These are phyloP conservation scores for Naganishia randhawae DNA, from an alignment of 768 basidiomycete genomes.

Conservation along the genomic window DNA sequence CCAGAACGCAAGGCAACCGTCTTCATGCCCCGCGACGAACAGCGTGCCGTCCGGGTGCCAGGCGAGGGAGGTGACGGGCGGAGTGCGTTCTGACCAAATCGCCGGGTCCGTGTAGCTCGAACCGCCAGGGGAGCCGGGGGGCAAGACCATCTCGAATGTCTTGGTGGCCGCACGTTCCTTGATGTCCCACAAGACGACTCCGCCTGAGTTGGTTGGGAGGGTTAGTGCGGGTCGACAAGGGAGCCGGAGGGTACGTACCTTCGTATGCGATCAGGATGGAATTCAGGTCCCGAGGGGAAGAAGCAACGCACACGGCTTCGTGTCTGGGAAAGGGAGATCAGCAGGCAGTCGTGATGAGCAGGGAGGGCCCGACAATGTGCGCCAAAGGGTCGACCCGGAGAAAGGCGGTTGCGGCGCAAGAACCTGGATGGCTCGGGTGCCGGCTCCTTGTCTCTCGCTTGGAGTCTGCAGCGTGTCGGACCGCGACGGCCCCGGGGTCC, in stretches of 20 bases:
- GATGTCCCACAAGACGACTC: slow-evolving; percentile 53
- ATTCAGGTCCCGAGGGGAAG: slow-evolving; percentile 71
- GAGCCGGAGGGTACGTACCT: slow-evolving; percentile 54
- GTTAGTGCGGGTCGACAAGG: slow-evolving; percentile 29
- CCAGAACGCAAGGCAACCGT: slow-evolving; percentile 81
- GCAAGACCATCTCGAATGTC: slow-evolving; percentile 66
- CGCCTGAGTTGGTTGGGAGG: slow-evolving; percentile 47
- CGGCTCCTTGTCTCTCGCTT: too few relatives aligned
- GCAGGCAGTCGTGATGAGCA: neutral
- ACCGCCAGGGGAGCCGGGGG: slow-evolving; percentile 80
- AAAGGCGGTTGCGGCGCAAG: too few relatives aligned
- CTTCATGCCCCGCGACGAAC: slow-evolving; percentile 74
- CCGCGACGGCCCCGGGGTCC: too few relatives aligned
- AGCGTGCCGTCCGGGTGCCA: slow-evolving; percentile 70
- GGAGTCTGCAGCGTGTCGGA: too few relatives aligned
- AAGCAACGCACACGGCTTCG: slow-evolving; percentile 61
- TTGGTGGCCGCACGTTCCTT: slow-evolving; percentile 52
- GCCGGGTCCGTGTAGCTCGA: slow-evolving; percentile 60
- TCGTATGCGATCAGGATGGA: slow-evolving; percentile 70
- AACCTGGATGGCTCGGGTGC: too few relatives aligned
- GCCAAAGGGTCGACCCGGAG: too few relatives aligned
- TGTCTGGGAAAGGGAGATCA: slow-evolving; percentile 47
- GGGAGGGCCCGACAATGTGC: neutral
- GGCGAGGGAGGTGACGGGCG: slow-evolving; percentile 66
- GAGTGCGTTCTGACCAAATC: slow-evolving; percentile 66